These are phyloP conservation scores for Hyphopichia khmerensis DNA, from an alignment of 1,139 yeast genomes.

Conservation along the genomic window DNA sequence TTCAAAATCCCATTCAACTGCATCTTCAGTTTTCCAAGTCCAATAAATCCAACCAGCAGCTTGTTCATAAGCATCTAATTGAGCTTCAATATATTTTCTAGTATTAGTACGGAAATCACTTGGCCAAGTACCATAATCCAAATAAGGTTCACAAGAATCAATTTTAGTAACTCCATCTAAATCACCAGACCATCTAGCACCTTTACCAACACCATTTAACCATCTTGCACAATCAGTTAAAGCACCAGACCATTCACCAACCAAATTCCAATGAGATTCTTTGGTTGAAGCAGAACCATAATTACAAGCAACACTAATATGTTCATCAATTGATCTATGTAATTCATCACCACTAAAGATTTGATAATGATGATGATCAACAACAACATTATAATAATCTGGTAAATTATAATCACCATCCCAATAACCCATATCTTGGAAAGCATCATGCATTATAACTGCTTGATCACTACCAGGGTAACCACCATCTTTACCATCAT, in stretches of 20 bases:
- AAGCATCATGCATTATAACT: conserved; percentile 73
- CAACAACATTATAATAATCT: conserved; percentile 60
- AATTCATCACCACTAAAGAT: conserved; percentile 72
- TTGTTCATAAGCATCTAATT: conserved; percentile 76
- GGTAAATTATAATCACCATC: conserved; percentile 45
- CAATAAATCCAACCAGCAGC: conserved; percentile 85
- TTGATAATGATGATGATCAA: conserved; percentile 93
- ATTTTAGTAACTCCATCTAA: conserved; percentile 49
- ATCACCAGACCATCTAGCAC: conserved; percentile 82
- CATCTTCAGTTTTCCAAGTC: conserved; percentile 87
- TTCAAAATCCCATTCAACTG: conserved; percentile 85
- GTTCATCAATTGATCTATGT: conserved; percentile 54
- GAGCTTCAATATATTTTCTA: conserved; percentile 81
- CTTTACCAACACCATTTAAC: conserved; percentile 89
- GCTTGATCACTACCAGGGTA: conserved; percentile 46
- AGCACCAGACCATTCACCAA: conserved; percentile 95
- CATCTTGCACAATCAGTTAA: conserved; percentile 89
- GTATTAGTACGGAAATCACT: conserved; percentile 53
- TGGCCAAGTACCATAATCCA: conserved; percentile 61
- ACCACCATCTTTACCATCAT: conserved; percentile 28
- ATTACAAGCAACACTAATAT: conserved; percentile 59
- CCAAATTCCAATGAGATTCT: conserved; percentile 73
- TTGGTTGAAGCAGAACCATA: conserved; percentile 51
- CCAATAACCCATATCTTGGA: conserved; percentile 63
- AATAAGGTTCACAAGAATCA: conserved; percentile 65